Evolutionary conservation across 257 asterid genomes (phyloP).

Genomic region (Perilla frutescens): DNA sequence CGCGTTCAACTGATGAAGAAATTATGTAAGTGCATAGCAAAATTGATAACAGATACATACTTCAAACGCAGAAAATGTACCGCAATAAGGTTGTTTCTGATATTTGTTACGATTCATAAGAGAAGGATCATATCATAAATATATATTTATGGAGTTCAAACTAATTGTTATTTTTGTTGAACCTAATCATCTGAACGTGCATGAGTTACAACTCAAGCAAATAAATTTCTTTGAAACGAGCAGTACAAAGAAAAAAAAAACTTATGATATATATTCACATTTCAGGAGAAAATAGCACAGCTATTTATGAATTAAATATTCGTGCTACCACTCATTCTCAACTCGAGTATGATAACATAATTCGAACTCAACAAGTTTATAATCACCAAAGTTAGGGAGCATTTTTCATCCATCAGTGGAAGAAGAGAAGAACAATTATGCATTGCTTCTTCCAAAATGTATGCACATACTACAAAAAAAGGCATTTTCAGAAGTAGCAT

Average conservation of each 20-base stretch:
- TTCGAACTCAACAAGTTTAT: constrained; percentile 20
- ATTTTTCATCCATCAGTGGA: constrained; percentile 5
- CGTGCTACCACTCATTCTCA: not conserved
- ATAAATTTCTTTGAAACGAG: constrained; percentile 10
- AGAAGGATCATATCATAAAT: constrained; percentile 16
- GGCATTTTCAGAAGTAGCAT: not conserved
- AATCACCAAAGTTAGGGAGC: constrained; percentile 15
- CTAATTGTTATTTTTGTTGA: not conserved
- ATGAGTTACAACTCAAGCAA: constrained; percentile 7
- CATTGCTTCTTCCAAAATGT: constrained; percentile 1
- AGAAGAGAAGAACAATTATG: not conserved
- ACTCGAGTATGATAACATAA: not conserved
- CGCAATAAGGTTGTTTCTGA: not conserved
- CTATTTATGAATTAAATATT: constrained; percentile 2
- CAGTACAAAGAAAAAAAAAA: not conserved
- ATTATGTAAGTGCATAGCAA: not conserved
- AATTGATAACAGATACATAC: constrained; percentile 9
- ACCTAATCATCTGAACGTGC: constrained; percentile 12
- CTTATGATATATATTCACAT: constrained; percentile 8
- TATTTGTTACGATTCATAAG: constrained; percentile 1
- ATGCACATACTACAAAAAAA: constrained; percentile 25
- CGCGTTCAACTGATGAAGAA: constrained; percentile 69
- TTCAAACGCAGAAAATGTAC: not conserved
- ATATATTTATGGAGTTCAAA: not conserved
- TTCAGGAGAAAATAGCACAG: not conserved